Conservation (phyloP, 2,329 filamentous ascomycete species). For the Chaetomiaceae sp. region DNA sequence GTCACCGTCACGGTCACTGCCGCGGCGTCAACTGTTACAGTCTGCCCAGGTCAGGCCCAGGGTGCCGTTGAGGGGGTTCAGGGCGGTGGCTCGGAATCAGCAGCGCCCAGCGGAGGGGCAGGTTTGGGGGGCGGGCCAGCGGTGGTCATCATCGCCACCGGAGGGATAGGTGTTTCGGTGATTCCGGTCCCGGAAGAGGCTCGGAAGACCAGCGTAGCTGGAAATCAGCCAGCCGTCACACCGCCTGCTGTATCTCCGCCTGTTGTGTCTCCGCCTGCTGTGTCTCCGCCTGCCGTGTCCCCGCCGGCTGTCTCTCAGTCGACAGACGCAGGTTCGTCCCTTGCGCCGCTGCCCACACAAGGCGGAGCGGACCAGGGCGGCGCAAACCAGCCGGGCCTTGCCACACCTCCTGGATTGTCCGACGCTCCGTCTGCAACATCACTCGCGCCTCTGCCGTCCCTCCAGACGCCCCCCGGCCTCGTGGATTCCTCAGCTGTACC, state of each 20-base stretch:
- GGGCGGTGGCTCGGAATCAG: constrained; percentile 5
- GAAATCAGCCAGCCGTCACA: not conserved
- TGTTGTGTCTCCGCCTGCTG: too few relatives aligned
- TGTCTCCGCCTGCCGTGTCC: too few relatives aligned
- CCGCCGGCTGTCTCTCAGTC: too few relatives aligned
- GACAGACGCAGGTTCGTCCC: constrained; percentile 7
- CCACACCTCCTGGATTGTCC: constrained; percentile 2
- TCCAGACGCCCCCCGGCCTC: not conserved
- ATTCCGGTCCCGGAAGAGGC: constrained; percentile 19
- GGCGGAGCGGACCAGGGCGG: not conserved
- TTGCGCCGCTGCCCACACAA: constrained; percentile 4
- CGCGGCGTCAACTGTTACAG: constrained; percentile 29
- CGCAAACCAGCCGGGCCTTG: not conserved
- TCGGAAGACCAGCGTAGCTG: constrained; percentile 12
- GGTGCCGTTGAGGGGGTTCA: constrained; percentile 18
- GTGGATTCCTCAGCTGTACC: not conserved
- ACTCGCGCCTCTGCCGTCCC: not conserved
- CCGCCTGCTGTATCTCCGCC: too few relatives aligned
- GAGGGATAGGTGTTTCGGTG: constrained; percentile 25
- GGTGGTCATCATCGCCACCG: constrained; percentile 11
- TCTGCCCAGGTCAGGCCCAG: constrained; percentile 22
- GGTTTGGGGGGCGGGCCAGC: not conserved
- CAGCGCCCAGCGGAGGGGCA: constrained; percentile 15
- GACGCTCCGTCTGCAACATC: not conserved
- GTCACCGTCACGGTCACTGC: constrained; percentile 38